Conservation (phyloP, 2,329 filamentous ascomycete species). For the Cercospora zeina region DNA sequence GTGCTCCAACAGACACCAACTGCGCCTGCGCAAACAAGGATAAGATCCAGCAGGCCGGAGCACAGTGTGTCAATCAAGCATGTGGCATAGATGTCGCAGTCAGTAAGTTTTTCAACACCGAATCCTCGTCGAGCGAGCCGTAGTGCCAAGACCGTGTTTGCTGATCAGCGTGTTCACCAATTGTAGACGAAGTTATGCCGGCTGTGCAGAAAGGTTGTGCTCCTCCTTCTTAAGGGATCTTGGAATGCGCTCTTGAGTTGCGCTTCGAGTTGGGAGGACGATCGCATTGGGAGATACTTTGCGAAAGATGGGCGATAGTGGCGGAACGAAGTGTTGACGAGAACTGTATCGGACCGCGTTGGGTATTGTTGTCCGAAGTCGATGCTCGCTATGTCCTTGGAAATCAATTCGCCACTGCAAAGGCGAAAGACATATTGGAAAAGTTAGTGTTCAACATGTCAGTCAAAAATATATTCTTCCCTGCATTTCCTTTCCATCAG, state of each 20-base stretch:
- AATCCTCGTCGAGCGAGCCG: not conserved
- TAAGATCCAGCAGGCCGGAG: not conserved
- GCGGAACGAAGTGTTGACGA: too few relatives aligned
- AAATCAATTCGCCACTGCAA: too few relatives aligned
- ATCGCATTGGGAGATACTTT: not conserved
- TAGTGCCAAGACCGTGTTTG: too few relatives aligned
- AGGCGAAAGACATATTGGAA: too few relatives aligned
- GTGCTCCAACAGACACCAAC: not conserved
- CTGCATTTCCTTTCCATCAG: too few relatives aligned
- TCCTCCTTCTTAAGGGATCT: not conserved
- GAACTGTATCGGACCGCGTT: too few relatives aligned
- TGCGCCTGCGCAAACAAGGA: not conserved
- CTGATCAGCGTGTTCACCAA: not conserved
- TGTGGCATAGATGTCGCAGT: slow-evolving; percentile 5
- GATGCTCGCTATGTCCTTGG: too few relatives aligned
- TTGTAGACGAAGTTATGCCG: not conserved
- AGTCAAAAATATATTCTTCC: too few relatives aligned
- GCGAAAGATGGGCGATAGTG: not conserved
- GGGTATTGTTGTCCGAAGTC: too few relatives aligned
- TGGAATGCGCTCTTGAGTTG: not conserved
- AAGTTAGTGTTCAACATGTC: too few relatives aligned
- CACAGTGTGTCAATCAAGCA: not conserved
- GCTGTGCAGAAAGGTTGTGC: not conserved
- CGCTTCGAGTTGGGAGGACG: too few relatives aligned
- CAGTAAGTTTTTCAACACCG: not conserved